Evolutionary conservation across 2,329 filamentous ascomycete genomes (phyloP).

Genomic region (Colletotrichum gloeosporioides): DNA sequence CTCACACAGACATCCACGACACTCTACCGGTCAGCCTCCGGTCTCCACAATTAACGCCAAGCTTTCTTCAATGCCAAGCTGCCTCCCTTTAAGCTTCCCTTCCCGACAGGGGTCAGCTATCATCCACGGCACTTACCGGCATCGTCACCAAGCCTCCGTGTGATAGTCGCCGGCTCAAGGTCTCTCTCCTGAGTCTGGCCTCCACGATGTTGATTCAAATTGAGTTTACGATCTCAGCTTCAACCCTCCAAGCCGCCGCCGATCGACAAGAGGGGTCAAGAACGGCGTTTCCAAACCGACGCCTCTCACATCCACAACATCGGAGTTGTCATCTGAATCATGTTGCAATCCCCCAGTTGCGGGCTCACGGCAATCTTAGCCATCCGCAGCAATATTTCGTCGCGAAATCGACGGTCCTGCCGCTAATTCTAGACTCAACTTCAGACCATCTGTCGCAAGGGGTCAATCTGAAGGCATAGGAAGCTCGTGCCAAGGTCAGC

Average conservation of each 20-base stretch:
- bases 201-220: background rate
- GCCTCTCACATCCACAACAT: background rate
- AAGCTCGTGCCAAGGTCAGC: background rate
- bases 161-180: background rate
- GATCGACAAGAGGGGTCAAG: background rate
- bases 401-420: background rate
- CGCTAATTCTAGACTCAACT: background rate
- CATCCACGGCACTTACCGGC: background rate
- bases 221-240: background rate
- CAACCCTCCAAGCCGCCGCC: background rate
- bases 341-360: background rate
- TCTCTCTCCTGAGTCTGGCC: background rate
- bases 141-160: background rate
- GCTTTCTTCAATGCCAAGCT: conserved; percentile 7
- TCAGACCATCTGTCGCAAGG: background rate
- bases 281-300: background rate
- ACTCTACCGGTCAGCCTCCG: background rate
- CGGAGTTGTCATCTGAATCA: background rate
- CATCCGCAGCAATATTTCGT: background rate
- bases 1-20: conserved; percentile 5
- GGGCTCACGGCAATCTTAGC: background rate
- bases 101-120: background rate
- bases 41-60: conserved; percentile 2
- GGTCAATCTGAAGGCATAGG: background rate
- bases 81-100: background rate